phyloP scores from a whole-genome alignment of 352 stramenopile species.

The Pythium sp. region DNA sequence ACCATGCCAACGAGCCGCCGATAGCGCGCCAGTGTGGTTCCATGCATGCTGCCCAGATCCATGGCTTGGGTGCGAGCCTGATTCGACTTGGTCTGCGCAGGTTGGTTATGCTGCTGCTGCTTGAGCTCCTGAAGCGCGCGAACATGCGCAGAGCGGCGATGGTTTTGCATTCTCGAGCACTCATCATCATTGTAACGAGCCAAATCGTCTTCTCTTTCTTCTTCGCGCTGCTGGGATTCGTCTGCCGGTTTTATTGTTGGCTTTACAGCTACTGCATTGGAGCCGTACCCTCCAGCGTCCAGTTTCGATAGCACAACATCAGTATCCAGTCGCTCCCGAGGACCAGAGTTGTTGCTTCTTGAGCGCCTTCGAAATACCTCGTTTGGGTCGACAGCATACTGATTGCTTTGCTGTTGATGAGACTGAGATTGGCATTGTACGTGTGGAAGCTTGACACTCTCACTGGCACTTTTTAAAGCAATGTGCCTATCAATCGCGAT shows the following conservation, averaged over 20 bases:
- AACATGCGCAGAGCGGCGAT: background rate
- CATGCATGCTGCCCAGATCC: background rate
- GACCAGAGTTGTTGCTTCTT: background rate
- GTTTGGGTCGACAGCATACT: background rate
- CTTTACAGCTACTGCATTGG: background rate
- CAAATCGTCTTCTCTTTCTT: background rate
- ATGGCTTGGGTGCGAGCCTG: background rate
- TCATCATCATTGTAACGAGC: background rate
- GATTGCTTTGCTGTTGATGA: background rate
- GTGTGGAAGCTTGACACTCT: background rate
- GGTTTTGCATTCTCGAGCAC: background rate
- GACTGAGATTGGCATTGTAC: background rate
- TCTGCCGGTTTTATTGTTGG: background rate
- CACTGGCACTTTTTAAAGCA: background rate
- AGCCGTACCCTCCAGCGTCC: background rate
- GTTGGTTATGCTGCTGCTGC: background rate
- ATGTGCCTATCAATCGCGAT: background rate
- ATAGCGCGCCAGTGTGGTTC: slow-evolving; percentile 4
- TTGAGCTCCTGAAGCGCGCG: slow-evolving; percentile 1
- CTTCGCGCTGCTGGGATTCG: background rate
- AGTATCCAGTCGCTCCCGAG: background rate
- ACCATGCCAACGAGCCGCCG: background rate
- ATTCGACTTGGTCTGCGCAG: background rate
- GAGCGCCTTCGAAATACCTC: background rate
- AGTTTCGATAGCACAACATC: background rate